Evolutionary conservation across 1,284 basidiomycete genomes (phyloP).

Genomic region (Gomphus sp.): DNA sequence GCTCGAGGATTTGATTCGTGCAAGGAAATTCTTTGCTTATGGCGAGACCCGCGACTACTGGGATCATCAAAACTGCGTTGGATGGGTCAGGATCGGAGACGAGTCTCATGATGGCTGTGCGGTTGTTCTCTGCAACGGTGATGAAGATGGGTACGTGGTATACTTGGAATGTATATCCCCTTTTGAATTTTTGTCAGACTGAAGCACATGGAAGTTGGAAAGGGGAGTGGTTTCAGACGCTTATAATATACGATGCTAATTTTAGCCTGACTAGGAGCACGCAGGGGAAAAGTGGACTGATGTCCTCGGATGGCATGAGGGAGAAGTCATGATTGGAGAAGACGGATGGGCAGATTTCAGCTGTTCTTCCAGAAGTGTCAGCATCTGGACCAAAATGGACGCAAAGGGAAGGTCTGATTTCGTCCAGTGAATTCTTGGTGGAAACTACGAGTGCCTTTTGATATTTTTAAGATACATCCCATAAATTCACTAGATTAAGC

Average conservation of each 20-base stretch:
- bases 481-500: neutral
- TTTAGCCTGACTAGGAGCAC: constrained; percentile 22
- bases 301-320: constrained; percentile 41
- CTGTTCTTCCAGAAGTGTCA: constrained; percentile 33
- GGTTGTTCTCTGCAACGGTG: constrained; percentile 30
- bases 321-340: constrained; percentile 40
- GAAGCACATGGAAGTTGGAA: constrained; percentile 38
- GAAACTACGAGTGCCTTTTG: neutral
- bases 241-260: neutral
- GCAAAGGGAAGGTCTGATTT: constrained; percentile 26
- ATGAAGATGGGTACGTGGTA: constrained; percentile 18
- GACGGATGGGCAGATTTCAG: constrained; percentile 45
- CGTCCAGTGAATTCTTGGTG: neutral
- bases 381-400: constrained; percentile 38
- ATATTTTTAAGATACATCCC: neutral
- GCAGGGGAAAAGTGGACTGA: constrained; percentile 47
- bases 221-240: constrained; percentile 8
- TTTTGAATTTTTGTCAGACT: neutral
- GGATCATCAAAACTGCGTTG: constrained; percentile 34
- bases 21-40: constrained; percentile 40
- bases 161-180: neutral
- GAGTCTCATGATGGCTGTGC: constrained; percentile 38
- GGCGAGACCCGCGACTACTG: constrained; percentile 37
- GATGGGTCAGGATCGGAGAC: constrained; percentile 41
- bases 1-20: constrained; percentile 38